phyloP scores from a whole-genome alignment of 768 basidiomycete genomes.

The Brasilioporus rufonigricans region DNA sequence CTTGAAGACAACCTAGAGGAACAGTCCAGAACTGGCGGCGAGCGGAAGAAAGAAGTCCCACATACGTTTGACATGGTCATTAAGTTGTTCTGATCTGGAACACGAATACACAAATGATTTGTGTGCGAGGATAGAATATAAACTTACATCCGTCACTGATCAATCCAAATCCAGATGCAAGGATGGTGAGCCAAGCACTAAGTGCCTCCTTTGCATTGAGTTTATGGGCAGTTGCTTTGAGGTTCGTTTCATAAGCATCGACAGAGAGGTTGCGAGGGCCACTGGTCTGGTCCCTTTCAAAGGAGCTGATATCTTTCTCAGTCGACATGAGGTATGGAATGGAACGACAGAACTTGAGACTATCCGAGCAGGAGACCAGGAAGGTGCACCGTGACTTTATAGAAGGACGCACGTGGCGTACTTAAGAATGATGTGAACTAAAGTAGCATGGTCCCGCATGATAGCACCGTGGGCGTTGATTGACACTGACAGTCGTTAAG shows the following conservation, averaged over 20 bases:
- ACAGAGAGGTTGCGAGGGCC: slow-evolving; percentile 20
- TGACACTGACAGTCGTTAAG: slow-evolving; percentile 6
- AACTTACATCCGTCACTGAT: slow-evolving; percentile 59
- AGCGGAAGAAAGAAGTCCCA: slow-evolving; percentile 21
- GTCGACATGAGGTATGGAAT: slow-evolving; percentile 18
- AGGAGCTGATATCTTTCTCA: slow-evolving; percentile 14
- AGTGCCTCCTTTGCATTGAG: slow-evolving; percentile 41
- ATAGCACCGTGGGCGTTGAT: not conserved
- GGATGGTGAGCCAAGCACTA: slow-evolving; percentile 63
- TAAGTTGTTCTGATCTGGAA: slow-evolving; percentile 63
- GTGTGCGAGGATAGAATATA: not conserved
- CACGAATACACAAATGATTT: not conserved
- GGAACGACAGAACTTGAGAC: not conserved
- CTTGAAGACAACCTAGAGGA: slow-evolving; percentile 58
- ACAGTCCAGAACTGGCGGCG: slow-evolving; percentile 8
- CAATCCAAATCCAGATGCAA: slow-evolving; percentile 61
- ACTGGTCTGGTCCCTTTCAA: slow-evolving; percentile 8
- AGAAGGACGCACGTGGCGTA: slow-evolving; percentile 23
- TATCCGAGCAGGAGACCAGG: not conserved
- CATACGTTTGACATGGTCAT: slow-evolving; percentile 73
- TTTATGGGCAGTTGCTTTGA: slow-evolving; percentile 23
- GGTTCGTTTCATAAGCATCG: slow-evolving; percentile 21
- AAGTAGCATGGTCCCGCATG: not conserved
- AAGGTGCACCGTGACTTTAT: slow-evolving; percentile 18
- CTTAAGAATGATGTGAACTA: not conserved